Evolutionary conservation across 2,329 filamentous ascomycete genomes (phyloP).

Genomic region (Fusarium odoratissimum): DNA sequence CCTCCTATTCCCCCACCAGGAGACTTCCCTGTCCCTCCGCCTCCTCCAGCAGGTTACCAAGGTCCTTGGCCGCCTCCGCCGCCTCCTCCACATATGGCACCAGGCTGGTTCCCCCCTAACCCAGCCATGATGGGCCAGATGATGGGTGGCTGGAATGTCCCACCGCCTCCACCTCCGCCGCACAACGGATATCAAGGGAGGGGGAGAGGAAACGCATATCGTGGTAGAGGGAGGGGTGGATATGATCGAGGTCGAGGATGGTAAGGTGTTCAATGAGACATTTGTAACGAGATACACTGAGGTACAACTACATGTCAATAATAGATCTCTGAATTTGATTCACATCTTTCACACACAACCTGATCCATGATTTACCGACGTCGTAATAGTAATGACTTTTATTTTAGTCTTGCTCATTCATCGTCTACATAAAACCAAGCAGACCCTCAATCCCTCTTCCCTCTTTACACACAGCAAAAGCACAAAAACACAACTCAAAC

Average conservation of each 20-base stretch:
- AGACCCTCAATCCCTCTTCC: conserved; percentile 22
- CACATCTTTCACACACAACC: neutral
- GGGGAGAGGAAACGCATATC: conserved; percentile 40
- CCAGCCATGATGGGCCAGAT: conserved; percentile 44
- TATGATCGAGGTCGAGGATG: conserved; percentile 50
- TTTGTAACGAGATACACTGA: neutral
- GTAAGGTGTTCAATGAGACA: neutral
- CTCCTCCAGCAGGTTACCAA: conserved; percentile 52
- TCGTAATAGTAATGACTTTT: conserved; percentile 45
- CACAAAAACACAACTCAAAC: conserved; percentile 23
- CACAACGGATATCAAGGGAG: conserved; percentile 42
- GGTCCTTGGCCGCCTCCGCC: conserved; percentile 58
- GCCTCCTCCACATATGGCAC: conserved; percentile 43
- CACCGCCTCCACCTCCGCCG: conserved; percentile 38
- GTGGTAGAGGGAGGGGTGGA: conserved; percentile 47
- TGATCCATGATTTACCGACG: neutral
- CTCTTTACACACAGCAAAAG: conserved; percentile 19
- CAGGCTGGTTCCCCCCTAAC: conserved; percentile 46
- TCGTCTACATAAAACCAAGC: conserved; percentile 46
- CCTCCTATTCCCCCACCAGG: conserved; percentile 35
- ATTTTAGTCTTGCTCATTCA: conserved; percentile 48
- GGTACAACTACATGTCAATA: neutral
- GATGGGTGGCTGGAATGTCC: conserved; percentile 44
- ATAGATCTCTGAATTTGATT: neutral
- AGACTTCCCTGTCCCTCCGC: conserved; percentile 6